Evolutionary conservation across 441 rosid species (phyloP).

Genomic region (Jatropha multifida): DNA sequence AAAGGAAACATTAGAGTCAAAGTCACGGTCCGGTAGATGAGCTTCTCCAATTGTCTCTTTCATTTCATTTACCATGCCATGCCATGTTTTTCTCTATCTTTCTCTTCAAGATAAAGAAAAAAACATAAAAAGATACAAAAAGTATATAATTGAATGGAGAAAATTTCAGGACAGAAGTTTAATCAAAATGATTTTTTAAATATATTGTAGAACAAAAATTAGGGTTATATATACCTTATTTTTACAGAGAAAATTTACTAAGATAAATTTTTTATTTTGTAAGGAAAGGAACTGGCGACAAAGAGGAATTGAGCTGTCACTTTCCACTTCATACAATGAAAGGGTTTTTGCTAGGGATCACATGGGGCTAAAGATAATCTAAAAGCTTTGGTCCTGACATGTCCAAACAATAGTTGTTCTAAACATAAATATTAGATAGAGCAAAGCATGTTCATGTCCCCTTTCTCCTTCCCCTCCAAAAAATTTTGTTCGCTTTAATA

Average conservation of each 20-base stretch:
- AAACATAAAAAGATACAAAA: too few species aligned
- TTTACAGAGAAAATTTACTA: too few species aligned
- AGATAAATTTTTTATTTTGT: too few species aligned
- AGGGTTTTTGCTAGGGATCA: slow-evolving; percentile 12
- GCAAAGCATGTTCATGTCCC: slow-evolving; percentile 10
- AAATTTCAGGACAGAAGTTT: too few species aligned
- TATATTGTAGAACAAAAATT: too few species aligned
- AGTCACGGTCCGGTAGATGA: neutral
- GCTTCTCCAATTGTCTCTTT: neutral
- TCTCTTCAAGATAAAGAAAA: neutral
- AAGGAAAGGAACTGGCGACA: slow-evolving; percentile 2
- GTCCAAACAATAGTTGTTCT: slow-evolving; percentile 10
- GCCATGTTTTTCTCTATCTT: neutral
- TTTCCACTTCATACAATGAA: slow-evolving; percentile 15
- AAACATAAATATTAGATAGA: neutral
- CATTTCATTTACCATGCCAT: neutral
- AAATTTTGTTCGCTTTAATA: neutral
- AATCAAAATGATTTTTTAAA: too few species aligned
- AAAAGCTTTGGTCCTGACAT: slow-evolving; percentile 10
- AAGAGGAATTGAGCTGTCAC: slow-evolving; percentile 23
- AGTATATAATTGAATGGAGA: too few species aligned
- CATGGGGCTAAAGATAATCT: slow-evolving; percentile 26
- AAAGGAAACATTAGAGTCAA: neutral
- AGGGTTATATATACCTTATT: too few species aligned
- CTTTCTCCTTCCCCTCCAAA: slow-evolving; percentile 12